Evolutionary conservation across 345 rosid genomes (phyloP).

Genomic region (Corchorus capsularis): DNA sequence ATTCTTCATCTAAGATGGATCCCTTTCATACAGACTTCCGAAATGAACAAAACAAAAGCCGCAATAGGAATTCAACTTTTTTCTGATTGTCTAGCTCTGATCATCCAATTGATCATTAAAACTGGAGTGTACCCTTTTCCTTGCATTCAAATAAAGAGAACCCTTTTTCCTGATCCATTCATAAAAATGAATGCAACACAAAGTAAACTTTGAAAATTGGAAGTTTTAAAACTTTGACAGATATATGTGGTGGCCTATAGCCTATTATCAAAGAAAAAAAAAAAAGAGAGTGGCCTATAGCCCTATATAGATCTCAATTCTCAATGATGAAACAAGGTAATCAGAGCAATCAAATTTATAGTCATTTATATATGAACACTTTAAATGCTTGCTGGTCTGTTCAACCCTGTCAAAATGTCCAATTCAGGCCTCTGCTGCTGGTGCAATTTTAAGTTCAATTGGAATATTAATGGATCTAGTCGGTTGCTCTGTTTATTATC

Average conservation of each 20-base stretch:
- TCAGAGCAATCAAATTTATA: background rate
- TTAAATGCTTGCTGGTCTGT: background rate
- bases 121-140: background rate
- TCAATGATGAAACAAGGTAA: background rate
- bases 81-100: slow-evolving; percentile 8
- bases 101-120: background rate
- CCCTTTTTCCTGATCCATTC: slow-evolving; percentile 7
- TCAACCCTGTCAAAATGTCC: background rate
- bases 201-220: slow-evolving; percentile 11
- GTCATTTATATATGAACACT: background rate
- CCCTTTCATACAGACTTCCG: background rate
- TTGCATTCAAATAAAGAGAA: background rate
- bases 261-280: too few species aligned
- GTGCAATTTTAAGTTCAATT: background rate
- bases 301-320: background rate
- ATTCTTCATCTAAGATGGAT: background rate
- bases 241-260: background rate
- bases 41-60: slow-evolving; percentile 9
- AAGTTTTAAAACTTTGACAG: background rate
- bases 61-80: slow-evolving; percentile 1
- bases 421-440: background rate
- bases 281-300: background rate
- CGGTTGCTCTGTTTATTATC: background rate
- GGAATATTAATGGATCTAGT: slow-evolving; percentile 5
- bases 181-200: slow-evolving; percentile 3